Conservation (phyloP, 345 rosid genomes). For the Syzygium grande region DNA sequence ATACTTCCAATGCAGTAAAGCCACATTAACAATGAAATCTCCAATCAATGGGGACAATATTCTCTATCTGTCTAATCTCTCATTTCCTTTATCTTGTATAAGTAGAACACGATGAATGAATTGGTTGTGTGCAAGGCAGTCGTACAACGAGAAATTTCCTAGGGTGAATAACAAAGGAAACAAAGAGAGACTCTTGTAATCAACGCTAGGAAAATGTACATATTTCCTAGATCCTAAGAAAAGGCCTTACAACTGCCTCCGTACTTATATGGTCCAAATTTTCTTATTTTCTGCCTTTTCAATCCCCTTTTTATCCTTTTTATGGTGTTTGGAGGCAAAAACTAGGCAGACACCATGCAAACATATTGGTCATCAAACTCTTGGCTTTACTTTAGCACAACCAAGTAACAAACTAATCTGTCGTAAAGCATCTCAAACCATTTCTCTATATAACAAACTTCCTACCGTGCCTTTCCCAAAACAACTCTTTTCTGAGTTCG, state of each 20-base stretch:
- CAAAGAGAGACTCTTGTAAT: neutral
- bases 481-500: neutral
- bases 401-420: neutral
- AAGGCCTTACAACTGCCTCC: neutral
- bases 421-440: neutral
- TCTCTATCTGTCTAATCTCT: neutral
- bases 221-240: neutral
- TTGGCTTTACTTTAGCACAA: neutral
- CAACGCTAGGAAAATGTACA: neutral
- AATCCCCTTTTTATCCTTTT: neutral
- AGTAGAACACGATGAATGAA: neutral
- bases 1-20: neutral
- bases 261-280: neutral
- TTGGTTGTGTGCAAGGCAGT: neutral
- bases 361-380: neutral
- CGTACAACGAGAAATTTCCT: neutral
- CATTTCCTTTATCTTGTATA: neutral
- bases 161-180: neutral
- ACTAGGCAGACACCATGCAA: neutral
- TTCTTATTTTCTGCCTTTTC: neutral
- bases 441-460: neutral
- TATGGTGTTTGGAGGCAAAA: neutral
- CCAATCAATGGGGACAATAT: neutral
- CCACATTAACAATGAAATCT: neutral
- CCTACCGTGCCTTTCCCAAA: neutral